Evolutionary conservation across 495 filamentous ascomycete species (phyloP), one percentile per base, ranked within the genome.

Genomic region (Glarea lozoyensis): DNA sequence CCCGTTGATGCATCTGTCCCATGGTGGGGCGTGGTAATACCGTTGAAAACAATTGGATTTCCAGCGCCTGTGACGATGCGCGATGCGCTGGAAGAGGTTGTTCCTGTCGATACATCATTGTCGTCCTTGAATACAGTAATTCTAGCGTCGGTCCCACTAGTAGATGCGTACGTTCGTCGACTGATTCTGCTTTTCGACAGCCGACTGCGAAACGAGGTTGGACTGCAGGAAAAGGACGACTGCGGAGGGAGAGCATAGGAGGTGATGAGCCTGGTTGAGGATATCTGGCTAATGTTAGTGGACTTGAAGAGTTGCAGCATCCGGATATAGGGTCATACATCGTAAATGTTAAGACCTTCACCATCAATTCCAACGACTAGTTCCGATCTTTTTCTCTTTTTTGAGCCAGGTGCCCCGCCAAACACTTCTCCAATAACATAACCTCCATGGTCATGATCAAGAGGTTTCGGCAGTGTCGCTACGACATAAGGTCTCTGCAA

Each of bases 281-380:
- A 79, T 17, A 93, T 68, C 87, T 93, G 50, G 3, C 46, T 9
- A 23, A 21, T 17, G 9, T 49, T 60, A 45, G 48, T 25, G 1
- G 18, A 30, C 12, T 24, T 29, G 38, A 16, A 1, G 17, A 33
- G 69, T 46, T 61, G 94, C 84, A 69, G 90, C 81, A 63, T 92
- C 90, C 36, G 94, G 79, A 57, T 86, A 88, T 13, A 93, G 13
- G n/a, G 11, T 7, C 25, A 47, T 63, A 98, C 90, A 72, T 95
- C 83, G 65, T 96, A 96, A 36, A 99, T 78, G 58, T 88, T 92
- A 11, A 96, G 72, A 11, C 85, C 82, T 56, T 95, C 88, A 42
- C 88, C 88, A 64, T 99, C 88, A 54, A 95, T 78, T 7, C 84
- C 85, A 7, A 92, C 78, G 10, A 75, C 84, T 41, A 97, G 62